These are phyloP conservation scores for Solanum rostratum DNA, from an alignment of 257 asterid genomes.

Conservation along the genomic window DNA sequence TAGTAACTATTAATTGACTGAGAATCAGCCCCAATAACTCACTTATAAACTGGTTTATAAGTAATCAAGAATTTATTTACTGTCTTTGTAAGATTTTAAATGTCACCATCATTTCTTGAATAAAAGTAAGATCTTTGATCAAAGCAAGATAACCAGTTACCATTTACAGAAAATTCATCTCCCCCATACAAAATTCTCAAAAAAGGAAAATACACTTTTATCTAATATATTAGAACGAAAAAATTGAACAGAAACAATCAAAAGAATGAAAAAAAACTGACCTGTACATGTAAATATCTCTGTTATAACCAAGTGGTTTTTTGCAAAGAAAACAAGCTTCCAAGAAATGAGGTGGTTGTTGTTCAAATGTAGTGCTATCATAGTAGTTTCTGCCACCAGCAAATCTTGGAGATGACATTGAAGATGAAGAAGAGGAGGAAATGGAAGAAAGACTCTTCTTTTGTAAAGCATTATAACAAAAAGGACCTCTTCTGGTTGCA, in stretches of 20 bases:
- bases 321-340: slow-evolving; percentile 37
- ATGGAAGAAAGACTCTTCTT: slow-evolving; percentile 4
- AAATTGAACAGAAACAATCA: no score
- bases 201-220: no score
- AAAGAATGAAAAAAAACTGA: background rate
- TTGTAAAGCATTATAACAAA: slow-evolving; percentile 4
- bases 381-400: background rate
- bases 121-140: background rate
- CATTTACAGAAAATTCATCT: background rate
- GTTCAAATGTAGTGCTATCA: slow-evolving; percentile 9
- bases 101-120: background rate
- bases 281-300: slow-evolving; percentile 49
- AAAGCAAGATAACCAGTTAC: background rate
- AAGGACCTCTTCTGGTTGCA: slow-evolving; percentile 7
- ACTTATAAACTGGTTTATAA: background rate
- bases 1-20: background rate
- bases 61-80: background rate
- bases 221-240: no score
- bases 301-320: slow-evolving; percentile 23
- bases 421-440: background rate
- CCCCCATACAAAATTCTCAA: no score
- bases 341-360: slow-evolving; percentile 25
- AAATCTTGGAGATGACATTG: slow-evolving; percentile 19
- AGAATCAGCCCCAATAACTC: background rate
- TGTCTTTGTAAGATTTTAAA: background rate